Evolutionary conservation across 495 filamentous ascomycete genomes (phyloP), one percentile per base, ranked within the genome.

Genomic region (Aspergillus haitiensis): DNA sequence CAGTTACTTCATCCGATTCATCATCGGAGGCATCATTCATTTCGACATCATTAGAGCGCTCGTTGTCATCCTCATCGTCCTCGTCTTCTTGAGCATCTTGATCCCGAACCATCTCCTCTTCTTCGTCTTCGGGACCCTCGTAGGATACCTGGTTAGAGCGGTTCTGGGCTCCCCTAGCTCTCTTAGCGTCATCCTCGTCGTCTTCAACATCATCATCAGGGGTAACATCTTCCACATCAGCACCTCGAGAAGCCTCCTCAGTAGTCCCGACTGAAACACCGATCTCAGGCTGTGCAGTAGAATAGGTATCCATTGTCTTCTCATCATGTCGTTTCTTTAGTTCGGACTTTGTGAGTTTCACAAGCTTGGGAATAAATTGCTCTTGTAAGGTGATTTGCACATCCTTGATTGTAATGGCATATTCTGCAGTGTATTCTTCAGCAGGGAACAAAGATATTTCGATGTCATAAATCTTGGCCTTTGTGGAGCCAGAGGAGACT

Each of bases 61-160:
- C 33, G 40, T 49, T 66, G n/a, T 36, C 59, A 34, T 72, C 74
- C 21, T 74, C 81, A 53, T 79, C 79, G 4, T 81, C 76, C 34
- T 74, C 72, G 6, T 67, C 75, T 8, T 78, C 76, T 13, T 60
- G 55, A 35, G 65, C 65, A 69, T 77, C 74, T 80, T 74, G 72
- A 12, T 64, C 66, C n/a, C 62, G 66, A 45, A 88, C 74, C 63
- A 93, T 87, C 16, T 74, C 85, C 62, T 92, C 85, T 69, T 98
- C 94, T 6, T 90, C 95, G 34, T 96, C 93, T 66, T 98, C 93
- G 34, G 92, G 92, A 7, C 83, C 92, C 39, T 89, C 95, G 68
- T 98, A 98, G 11, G 89, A 91, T 7, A 93, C 84, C 36, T 86
- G 89, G 73, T 97, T 89, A 47, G 77, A 73, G 48, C 88, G 83